Evolutionary conservation across 176 grass and related monocot species (phyloP), one percentile per base, ranked within the genome.

Genomic region (Oryza nivara): DNA sequence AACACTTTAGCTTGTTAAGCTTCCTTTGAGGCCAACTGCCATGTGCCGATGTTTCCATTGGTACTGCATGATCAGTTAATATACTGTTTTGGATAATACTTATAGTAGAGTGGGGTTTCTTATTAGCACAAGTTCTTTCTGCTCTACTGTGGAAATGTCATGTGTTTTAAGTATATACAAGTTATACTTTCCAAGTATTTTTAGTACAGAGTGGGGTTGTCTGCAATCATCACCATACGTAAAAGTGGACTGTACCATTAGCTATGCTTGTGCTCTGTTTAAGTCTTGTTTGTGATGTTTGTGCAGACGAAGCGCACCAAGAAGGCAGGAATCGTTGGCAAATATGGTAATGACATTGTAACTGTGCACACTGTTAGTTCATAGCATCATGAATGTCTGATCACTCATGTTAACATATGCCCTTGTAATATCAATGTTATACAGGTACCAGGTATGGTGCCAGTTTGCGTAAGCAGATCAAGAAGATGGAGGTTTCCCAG

Each of bases 401-500:
- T 58, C 63, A 56, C 32, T 40, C 0, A 1, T 56, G 35, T 76
- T 16, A 61, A 66, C 52, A 20, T 8, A 20, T 76, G 0, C 7
- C 26, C n/a, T 68, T 75, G 43, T 73, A 16, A 73, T 74, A 16
- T 78, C 19, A 47, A 83, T 83, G 12, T 25, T 75, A 72, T 83
- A 4, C 63, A 95, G 93, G 93, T 74, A 95, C 90, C 74, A 95
- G 93, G 86, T 92, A 95, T 71, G 93, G 90, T 86, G 93, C 93
- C 52, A 95, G 93, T 88, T 90, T 95, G 88, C 88, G 90, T 69
- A 95, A 95, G 79, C 90, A 95, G 84, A 95, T 95, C 47, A 95
- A 95, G 92, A 95, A 95, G 72, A 95, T 95, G 90, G 92, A 95
- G 78, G 92, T 95, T 72, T 92, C 92, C 22, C 92, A 95, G 76